Conservation (phyloP, 345 rosid genomes). For the Murraya paniculata region DNA sequence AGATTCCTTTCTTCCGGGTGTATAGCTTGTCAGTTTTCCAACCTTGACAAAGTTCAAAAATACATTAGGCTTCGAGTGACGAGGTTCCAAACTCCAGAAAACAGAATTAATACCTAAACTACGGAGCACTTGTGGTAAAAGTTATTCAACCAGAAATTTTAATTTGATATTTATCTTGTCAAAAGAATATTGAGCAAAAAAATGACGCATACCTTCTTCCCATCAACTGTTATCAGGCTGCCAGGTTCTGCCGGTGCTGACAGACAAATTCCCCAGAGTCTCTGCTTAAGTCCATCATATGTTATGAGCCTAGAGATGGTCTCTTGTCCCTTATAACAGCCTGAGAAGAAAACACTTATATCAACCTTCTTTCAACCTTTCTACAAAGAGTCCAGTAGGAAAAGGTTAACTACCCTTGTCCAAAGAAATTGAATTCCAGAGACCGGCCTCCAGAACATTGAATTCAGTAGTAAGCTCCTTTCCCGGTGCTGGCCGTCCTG, state of each 20-base stretch:
- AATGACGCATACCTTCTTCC: conserved; percentile 51
- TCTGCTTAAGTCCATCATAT: conserved; percentile 85
- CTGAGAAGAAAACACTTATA: conserved; percentile 29
- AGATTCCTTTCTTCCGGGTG: conserved; percentile 40
- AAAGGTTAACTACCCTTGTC: conserved; percentile 61
- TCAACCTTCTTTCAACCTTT: conserved; percentile 7
- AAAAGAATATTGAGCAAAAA: background rate
- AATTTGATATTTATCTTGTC: background rate
- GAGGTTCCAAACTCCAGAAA: background rate
- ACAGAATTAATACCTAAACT: background rate
- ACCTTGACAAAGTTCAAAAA: conserved; percentile 36
- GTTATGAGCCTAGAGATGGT: conserved; percentile 81
- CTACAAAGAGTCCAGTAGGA: conserved; percentile 2
- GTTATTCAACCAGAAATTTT: background rate
- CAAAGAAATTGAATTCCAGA: conserved; percentile 82
- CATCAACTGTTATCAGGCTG: conserved; percentile 55
- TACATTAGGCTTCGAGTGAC: background rate
- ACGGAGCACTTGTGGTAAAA: background rate
- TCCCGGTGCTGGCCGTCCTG: conserved; percentile 92
- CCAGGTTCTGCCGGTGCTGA: conserved; percentile 79
- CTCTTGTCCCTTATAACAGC: conserved; percentile 96
- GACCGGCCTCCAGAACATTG: conserved; percentile 84
- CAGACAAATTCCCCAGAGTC: conserved; percentile 65
- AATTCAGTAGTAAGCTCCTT: conserved; percentile 79
- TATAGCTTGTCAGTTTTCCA: conserved; percentile 79